Evolutionary conservation across 192 early-diverging fungal species (phyloP), one percentile per base, ranked within the genome.

Genomic region (Rhizoclosmatium globosum): DNA sequence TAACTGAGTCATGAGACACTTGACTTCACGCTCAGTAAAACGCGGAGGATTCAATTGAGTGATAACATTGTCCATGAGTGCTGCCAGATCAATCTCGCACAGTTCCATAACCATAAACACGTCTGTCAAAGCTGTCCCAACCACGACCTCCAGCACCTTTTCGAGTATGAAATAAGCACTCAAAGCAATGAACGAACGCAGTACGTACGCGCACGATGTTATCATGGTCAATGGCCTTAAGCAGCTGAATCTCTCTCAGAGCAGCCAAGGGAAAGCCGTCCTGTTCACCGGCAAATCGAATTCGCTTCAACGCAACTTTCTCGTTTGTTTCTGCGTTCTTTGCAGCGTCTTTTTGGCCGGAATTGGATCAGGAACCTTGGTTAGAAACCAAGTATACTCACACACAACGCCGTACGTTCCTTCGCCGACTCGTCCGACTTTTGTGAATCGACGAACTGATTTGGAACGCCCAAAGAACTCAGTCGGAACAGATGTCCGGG

Each of bases 401-500:
- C 57, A 96, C 7, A 96, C 96, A 56, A 97, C 92, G 19, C 96
- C 96, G 84, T 96, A 96, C 9, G 95, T 96, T 46, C 96, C 95
- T 80, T 97, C 95, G 53, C 96, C 96, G 21, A 97, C 85, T 56
- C 89, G 81, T 43, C 82, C 82, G 38, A 89, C 66, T 79, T 89
- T 89, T 53, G 83, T 68, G 64, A 79, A 90, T 9, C 62, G 69
- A 56, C 87, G 80, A 43, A 90, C 87, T 44, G 76, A 66, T 2
- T 17, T 71, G 2, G 79, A 82, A 19, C 39, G 23, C 2, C 83
- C 83, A 44, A 64, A n/a, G 60, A 82, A 84, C 64, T 53, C 23
- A 21, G 67, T 45, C 21, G 69, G 47, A 3, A 47, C 39, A 6
- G 69, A 48, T 48, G 4, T 3, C 3, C 47, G 48, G 3, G 47